Conservation (phyloP, 768 basidiomycete species). For the Naematelia aurantialba region DNA sequence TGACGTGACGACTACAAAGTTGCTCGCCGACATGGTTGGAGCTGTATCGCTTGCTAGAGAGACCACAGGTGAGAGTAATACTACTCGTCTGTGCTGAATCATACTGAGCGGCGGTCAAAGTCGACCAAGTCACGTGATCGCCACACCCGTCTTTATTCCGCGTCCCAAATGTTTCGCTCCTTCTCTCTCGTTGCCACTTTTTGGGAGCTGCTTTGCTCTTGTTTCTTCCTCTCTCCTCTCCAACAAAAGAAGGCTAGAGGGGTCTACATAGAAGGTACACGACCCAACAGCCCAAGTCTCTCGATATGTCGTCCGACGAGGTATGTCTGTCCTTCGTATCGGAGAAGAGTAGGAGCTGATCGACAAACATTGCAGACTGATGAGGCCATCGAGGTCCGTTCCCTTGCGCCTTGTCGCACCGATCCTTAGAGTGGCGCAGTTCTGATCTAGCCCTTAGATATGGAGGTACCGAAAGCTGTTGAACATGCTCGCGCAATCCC, state of each 20-base stretch:
- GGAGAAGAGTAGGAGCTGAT: constrained; percentile 11
- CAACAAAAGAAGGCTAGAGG: background rate
- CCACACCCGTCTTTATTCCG: constrained; percentile 1
- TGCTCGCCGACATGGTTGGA: constrained; percentile 39
- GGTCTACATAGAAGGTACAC: background rate
- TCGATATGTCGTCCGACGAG: constrained; percentile 19
- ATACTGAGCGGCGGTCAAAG: background rate
- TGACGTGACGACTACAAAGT: constrained; percentile 59
- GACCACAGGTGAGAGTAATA: too few relatives aligned
- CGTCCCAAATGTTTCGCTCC: background rate
- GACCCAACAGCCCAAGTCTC: background rate
- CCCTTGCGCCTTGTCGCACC: background rate
- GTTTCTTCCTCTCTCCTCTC: constrained; percentile 2
- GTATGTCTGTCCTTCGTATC: background rate
- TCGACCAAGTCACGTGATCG: background rate
- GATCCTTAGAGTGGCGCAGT: too few relatives aligned
- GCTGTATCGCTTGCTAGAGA: too few relatives aligned
- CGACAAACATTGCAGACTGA: constrained; percentile 22
- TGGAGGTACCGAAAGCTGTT: constrained; percentile 98
- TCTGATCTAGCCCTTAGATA: constrained; percentile 51
- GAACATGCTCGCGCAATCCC: constrained; percentile 90
- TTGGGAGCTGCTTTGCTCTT: background rate
- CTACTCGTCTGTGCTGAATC: constrained; percentile 1
- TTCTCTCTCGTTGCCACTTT: constrained; percentile 1
- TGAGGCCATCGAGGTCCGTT: constrained; percentile 40